Evolutionary conservation across 2,329 filamentous ascomycete genomes (phyloP).

Genomic region (Colletotrichum filicis): DNA sequence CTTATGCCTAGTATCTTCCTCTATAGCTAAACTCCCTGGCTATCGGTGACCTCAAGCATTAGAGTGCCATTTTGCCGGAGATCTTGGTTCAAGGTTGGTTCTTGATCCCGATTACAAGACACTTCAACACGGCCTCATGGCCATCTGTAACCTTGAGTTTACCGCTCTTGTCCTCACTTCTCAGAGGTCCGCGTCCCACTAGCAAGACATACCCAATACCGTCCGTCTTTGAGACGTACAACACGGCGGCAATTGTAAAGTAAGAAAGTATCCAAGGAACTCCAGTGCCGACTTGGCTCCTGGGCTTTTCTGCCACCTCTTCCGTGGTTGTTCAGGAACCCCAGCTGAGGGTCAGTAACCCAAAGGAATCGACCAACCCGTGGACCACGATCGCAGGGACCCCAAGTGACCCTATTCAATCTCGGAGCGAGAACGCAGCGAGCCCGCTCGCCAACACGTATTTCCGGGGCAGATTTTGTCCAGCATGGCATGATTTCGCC

Average conservation of each 20-base stretch:
- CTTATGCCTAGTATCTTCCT: background rate
- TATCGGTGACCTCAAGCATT: too few relatives aligned
- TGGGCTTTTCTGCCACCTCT: slow-evolving; percentile 11
- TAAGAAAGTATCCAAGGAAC: background rate
- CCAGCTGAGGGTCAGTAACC: background rate
- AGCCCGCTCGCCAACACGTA: slow-evolving; percentile 22
- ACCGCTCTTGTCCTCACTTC: too few relatives aligned
- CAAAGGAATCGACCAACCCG: background rate
- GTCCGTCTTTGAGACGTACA: background rate
- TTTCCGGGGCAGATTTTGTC: background rate
- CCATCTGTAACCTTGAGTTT: background rate
- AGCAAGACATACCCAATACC: too few relatives aligned
- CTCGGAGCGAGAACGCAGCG: background rate
- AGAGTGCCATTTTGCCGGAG: too few relatives aligned
- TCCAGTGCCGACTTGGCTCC: slow-evolving; percentile 25
- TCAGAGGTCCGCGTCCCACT: too few relatives aligned
- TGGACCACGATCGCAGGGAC: background rate
- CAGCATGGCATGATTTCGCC: slow-evolving; percentile 14
- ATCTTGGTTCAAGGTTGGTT: too few relatives aligned
- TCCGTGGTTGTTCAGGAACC: background rate
- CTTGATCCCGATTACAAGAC: background rate
- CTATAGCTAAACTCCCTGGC: background rate
- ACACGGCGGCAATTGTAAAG: background rate
- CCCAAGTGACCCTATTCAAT: background rate
- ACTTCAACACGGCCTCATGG: slow-evolving; percentile 1